These are phyloP conservation scores for Corymbia maculata DNA, from an alignment of 345 rosid species.

Conservation along the genomic window DNA sequence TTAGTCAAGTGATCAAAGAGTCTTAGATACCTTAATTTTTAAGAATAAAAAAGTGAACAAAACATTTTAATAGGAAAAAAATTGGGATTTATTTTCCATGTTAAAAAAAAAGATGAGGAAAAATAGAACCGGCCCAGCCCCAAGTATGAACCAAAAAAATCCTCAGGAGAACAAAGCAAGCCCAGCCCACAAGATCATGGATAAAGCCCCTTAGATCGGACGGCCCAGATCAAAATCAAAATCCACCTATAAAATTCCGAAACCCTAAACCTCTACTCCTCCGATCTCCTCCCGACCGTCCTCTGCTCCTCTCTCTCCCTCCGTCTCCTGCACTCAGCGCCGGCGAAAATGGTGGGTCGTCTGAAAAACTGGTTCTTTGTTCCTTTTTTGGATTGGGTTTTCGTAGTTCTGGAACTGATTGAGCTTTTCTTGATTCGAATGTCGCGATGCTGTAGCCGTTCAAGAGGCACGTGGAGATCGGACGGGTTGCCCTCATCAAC, in stretches of 20 bases:
- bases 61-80: background rate
- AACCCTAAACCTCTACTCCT: background rate
- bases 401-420: background rate
- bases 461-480: slow-evolving; percentile 92
- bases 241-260: background rate
- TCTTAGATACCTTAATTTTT: background rate
- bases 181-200: background rate
- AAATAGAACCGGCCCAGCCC: background rate
- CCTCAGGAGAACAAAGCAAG: background rate
- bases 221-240: background rate
- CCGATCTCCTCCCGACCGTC: background rate
- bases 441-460: slow-evolving; percentile 35
- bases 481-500: slow-evolving; percentile 80
- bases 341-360: slow-evolving; percentile 23
- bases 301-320: background rate
- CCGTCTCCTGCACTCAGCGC: background rate
- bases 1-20: background rate
- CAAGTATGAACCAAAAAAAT: background rate
- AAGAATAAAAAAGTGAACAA: background rate
- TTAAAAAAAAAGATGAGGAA: background rate
- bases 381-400: background rate
- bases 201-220: background rate
- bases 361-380: background rate
- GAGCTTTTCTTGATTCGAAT: background rate
- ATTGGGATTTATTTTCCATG: background rate